These are phyloP conservation scores for Penicillium hordei DNA, from an alignment of 2,329 filamentous ascomycete genomes.

Conservation along the genomic window DNA sequence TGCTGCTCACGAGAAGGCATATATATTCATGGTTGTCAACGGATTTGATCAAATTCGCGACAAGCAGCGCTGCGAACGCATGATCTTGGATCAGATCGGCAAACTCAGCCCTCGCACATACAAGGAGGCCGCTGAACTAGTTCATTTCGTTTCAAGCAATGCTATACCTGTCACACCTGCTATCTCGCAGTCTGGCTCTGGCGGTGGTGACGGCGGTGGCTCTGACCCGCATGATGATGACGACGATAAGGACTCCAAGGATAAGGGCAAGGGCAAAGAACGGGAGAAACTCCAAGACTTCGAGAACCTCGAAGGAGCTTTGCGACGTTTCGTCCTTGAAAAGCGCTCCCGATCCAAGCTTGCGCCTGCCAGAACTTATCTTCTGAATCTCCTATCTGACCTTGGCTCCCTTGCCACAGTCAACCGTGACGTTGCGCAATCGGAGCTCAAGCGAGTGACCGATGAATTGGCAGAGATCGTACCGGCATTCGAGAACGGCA, in stretches of 20 bases:
- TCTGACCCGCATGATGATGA: slow-evolving; percentile 52
- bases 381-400: slow-evolving; percentile 89
- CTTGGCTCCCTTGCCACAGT: slow-evolving; percentile 78
- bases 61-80: slow-evolving; percentile 85
- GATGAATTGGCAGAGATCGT: slow-evolving; percentile 79
- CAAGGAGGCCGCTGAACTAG: slow-evolving; percentile 88
- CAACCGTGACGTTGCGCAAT: slow-evolving; percentile 81
- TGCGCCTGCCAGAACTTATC: slow-evolving; percentile 90
- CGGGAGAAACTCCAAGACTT: slow-evolving; percentile 90
- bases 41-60: slow-evolving; percentile 93
- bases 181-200: slow-evolving; percentile 50
- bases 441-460: slow-evolving; percentile 79
- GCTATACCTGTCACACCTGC: slow-evolving; percentile 73
- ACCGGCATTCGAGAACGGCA: slow-evolving; percentile 79
- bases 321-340: slow-evolving; percentile 90
- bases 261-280: slow-evolving; percentile 84
- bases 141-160: slow-evolving; percentile 98
- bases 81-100: slow-evolving; percentile 86
- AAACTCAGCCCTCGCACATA: slow-evolving; percentile 86
- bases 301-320: slow-evolving; percentile 79
- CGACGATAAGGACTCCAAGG: slow-evolving; percentile 60
- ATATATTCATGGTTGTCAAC: slow-evolving; percentile 98
- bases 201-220: slow-evolving; percentile 55
- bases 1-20: slow-evolving; percentile 93
- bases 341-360: slow-evolving; percentile 94